Conservation (phyloP, 176 grass and related monocot genomes). For the Triticum turgidum region DNA sequence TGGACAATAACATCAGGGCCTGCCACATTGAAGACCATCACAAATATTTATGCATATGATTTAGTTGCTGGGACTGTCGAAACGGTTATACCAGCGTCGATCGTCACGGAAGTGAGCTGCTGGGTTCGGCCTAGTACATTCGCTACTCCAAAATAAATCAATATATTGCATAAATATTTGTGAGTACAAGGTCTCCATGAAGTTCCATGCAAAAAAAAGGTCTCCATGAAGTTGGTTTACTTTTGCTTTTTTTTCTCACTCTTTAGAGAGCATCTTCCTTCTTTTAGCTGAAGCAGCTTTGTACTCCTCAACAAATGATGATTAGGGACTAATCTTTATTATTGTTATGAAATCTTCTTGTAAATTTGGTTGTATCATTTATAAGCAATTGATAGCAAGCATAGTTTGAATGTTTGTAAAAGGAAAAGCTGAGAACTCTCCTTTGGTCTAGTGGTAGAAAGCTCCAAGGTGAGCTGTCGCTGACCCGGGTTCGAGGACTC, state of each 20-base stretch:
- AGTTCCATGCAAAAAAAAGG: not conserved
- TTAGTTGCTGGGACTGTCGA: not conserved
- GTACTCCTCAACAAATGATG: not conserved
- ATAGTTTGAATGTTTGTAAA: not conserved
- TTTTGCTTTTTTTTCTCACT: not conserved
- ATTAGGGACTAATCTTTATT: not conserved
- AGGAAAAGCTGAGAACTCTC: not conserved
- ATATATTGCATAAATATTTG: not conserved
- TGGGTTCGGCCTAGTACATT: not conserved
- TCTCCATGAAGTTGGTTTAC: not conserved
- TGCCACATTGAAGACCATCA: constrained; percentile 9
- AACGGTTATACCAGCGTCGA: not conserved
- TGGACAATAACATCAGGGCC: not conserved
- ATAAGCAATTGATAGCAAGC: not conserved
- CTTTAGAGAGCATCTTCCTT: not conserved
- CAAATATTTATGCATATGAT: not conserved
- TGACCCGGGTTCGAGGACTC: too few species aligned
- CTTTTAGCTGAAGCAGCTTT: not conserved
- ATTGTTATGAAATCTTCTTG: not conserved
- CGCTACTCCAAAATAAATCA: not conserved
- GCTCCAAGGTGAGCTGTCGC: too few species aligned
- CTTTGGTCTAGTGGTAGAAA: too few species aligned
- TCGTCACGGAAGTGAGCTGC: not conserved
- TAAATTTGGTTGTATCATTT: not conserved
- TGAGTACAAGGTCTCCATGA: not conserved